These are phyloP conservation scores for Alnus rubra DNA, from an alignment of 306 rosid genomes.

Conservation along the genomic window DNA sequence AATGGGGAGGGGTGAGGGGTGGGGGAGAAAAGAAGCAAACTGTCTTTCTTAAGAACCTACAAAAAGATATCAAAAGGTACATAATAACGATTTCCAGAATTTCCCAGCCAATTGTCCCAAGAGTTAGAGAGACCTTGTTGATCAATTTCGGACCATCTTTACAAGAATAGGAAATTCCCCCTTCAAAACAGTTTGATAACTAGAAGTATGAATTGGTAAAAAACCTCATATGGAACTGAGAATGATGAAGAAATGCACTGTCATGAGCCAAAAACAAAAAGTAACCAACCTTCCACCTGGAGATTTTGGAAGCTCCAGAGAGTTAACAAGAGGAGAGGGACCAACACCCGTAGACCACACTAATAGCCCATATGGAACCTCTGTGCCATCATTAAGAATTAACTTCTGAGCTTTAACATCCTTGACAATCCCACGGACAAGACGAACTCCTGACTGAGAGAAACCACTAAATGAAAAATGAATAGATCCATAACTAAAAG, in stretches of 20 bases:
- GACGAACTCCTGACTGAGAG: slow-evolving; percentile 94
- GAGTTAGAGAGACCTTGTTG: neutral
- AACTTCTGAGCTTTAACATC: slow-evolving; percentile 71
- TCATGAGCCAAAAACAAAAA: neutral
- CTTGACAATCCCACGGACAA: slow-evolving; percentile 86
- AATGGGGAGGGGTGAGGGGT: neutral
- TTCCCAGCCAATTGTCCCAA: neutral
- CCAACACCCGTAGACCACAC: slow-evolving; percentile 99
- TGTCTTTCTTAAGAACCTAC: too few species aligned
- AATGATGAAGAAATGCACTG: neutral
- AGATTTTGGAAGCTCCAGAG: slow-evolving; percentile 76
- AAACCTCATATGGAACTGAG: slow-evolving; percentile 1
- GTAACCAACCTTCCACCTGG: slow-evolving; percentile 84
- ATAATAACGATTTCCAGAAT: neutral
- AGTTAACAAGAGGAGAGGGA: slow-evolving; percentile 66
- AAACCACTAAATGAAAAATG: slow-evolving; percentile 33
- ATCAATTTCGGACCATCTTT: neutral
- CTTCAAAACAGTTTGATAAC: neutral
- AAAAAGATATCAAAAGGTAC: too few species aligned
- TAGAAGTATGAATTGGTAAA: neutral
- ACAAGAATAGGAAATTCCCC: neutral
- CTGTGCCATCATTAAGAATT: slow-evolving; percentile 83
- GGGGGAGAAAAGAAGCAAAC: neutral
- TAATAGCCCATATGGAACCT: slow-evolving; percentile 91
- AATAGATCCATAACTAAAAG: slow-evolving; percentile 10